Conservation (phyloP, 2,329 filamentous ascomycete species). For the Bipolaris gigantea region DNA sequence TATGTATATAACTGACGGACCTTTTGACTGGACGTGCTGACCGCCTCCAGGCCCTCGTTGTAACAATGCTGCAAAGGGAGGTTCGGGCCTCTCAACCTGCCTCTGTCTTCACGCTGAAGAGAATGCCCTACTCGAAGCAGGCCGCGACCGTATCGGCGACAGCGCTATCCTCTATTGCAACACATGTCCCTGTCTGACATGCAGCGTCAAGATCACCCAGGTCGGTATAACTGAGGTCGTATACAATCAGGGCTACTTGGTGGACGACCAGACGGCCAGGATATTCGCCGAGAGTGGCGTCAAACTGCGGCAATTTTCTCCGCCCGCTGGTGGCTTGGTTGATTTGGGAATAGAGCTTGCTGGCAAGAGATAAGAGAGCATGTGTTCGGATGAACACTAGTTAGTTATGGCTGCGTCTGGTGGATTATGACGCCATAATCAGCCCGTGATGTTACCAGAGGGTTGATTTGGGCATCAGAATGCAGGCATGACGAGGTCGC, state of each 20-base stretch:
- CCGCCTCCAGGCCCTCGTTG: slow-evolving; percentile 63
- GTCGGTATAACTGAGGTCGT: slow-evolving; percentile 95
- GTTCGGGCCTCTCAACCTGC: slow-evolving; percentile 79
- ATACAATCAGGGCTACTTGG: slow-evolving; percentile 90
- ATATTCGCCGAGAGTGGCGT: slow-evolving; percentile 86
- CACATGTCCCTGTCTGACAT: slow-evolving; percentile 95
- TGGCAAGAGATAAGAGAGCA: no score
- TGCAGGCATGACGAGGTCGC: neutral
- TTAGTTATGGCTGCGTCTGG: neutral
- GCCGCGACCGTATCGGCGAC: slow-evolving; percentile 82
- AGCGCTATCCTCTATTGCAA: slow-evolving; percentile 88
- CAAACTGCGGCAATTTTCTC: slow-evolving; percentile 81
- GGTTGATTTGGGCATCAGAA: neutral
- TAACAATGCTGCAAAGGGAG: slow-evolving; percentile 72
- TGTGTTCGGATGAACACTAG: no score
- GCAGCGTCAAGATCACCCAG: slow-evolving; percentile 97
- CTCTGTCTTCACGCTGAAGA: slow-evolving; percentile 98
- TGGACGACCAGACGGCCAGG: slow-evolving; percentile 78
- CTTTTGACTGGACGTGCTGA: slow-evolving; percentile 1
- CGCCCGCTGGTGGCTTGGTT: slow-evolving; percentile 46
- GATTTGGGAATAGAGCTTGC: slow-evolving; percentile 28
- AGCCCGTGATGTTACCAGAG: neutral
- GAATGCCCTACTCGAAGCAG: slow-evolving; percentile 92
- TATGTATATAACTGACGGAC: slow-evolving; percentile 29
- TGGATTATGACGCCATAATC: neutral